Evolutionary conservation across 2,329 filamentous ascomycete species (phyloP).

Genomic region (Coleophoma crateriformis): DNA sequence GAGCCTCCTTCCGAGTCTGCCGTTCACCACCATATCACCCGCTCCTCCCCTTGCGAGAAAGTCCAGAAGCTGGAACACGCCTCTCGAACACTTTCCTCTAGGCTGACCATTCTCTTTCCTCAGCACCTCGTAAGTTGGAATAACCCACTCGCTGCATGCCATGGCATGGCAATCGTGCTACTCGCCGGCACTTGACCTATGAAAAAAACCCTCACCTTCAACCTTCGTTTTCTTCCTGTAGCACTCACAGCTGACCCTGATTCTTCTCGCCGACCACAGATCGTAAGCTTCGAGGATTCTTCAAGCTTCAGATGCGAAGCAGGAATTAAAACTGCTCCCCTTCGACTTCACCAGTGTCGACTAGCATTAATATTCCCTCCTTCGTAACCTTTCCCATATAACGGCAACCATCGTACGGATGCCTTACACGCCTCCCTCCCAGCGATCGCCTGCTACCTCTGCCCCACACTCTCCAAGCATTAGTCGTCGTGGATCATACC

Average conservation of each 20-base stretch:
- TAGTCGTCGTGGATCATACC: slow-evolving; percentile 55
- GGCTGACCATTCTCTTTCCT: background rate
- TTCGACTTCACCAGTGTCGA: slow-evolving; percentile 13
- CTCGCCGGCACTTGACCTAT: background rate
- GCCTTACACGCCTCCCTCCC: slow-evolving; percentile 83
- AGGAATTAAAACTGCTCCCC: slow-evolving; percentile 12
- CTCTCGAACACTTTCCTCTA: slow-evolving; percentile 11
- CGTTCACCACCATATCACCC: background rate
- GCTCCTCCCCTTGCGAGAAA: slow-evolving; percentile 8
- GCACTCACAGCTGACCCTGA: slow-evolving; percentile 15
- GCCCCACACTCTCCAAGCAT: slow-evolving; percentile 48
- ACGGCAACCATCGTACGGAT: slow-evolving; percentile 44
- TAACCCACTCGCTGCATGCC: background rate
- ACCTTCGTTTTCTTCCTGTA: slow-evolving; percentile 5
- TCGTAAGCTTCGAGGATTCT: slow-evolving; percentile 12
- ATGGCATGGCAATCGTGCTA: slow-evolving; percentile 1
- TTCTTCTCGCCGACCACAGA: slow-evolving; percentile 1
- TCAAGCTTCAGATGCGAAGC: slow-evolving; percentile 14
- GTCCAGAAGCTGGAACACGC: slow-evolving; percentile 25
- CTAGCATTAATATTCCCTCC: slow-evolving; percentile 8
- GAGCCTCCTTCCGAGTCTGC: background rate
- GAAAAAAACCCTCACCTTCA: background rate
- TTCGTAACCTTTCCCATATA: slow-evolving; percentile 1
- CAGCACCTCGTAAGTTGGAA: slow-evolving; percentile 17
- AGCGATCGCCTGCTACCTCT: slow-evolving; percentile 57